Evolutionary conservation across 1,139 yeast genomes (phyloP).

Genomic region (Nakaseomyces kungkrabaensis): DNA sequence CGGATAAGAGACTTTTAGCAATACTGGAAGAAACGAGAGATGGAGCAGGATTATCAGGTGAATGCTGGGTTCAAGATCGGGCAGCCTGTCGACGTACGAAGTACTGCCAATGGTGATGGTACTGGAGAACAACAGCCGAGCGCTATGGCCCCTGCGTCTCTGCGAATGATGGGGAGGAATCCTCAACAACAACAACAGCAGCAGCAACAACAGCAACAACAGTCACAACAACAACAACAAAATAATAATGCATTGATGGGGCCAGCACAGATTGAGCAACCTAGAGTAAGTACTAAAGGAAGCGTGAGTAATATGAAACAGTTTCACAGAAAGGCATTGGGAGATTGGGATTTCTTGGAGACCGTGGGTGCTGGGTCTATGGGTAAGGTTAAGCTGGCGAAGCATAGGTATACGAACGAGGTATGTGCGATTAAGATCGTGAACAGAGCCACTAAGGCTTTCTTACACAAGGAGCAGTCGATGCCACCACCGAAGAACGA

Average conservation of each 20-base stretch:
- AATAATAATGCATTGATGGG: slow-evolving; percentile 18
- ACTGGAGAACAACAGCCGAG: not conserved
- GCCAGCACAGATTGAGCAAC: slow-evolving; percentile 17
- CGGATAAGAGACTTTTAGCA: too few relatives aligned
- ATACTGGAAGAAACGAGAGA: not conserved
- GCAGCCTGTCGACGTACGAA: not conserved
- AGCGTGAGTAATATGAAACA: slow-evolving; percentile 32
- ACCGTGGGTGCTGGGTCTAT: slow-evolving; percentile 97
- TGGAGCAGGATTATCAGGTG: slow-evolving; percentile 3
- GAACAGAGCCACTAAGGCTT: slow-evolving; percentile 67
- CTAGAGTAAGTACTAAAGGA: slow-evolving; percentile 2
- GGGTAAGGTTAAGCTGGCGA: slow-evolving; percentile 97
- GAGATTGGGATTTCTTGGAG: slow-evolving; percentile 94
- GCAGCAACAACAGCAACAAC: slow-evolving; percentile 8
- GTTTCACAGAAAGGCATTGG: slow-evolving; percentile 79
- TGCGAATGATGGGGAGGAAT: slow-evolving; percentile 60
- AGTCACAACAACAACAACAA: not conserved
- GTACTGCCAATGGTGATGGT: not conserved
- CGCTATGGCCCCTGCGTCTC: slow-evolving; percentile 53
- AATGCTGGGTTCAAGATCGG: slow-evolving; percentile 3
- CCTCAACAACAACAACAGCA: slow-evolving; percentile 13
- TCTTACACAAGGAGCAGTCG: slow-evolving; percentile 66
- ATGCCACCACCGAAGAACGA: slow-evolving; percentile 54
- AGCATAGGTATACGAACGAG: slow-evolving; percentile 71
- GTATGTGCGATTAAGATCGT: slow-evolving; percentile 81